Percentiles rank a stretch among this genome's conserved stretches.
Conservation (phyloP, 208 protist species). For the Angomonas deanei region DNA sequence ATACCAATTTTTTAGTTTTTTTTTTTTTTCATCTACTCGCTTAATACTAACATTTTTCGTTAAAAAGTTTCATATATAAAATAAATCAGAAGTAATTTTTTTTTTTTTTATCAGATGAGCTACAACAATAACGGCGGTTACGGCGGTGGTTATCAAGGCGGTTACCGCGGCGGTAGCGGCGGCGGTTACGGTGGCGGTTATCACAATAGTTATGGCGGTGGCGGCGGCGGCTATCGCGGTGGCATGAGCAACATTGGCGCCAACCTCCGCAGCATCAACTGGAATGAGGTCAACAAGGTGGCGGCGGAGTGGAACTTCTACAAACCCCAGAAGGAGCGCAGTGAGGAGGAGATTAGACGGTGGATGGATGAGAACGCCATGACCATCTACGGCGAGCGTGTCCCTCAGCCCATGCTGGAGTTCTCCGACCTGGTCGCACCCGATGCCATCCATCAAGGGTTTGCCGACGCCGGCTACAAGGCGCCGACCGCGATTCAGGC, state of each 20-base stretch:
- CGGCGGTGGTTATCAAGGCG: constrained; percentile 9
- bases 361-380: constrained; percentile 75
- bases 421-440: constrained; percentile 79
- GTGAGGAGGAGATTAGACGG: constrained; percentile 60
- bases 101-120: neutral
- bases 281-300: constrained; percentile 62
- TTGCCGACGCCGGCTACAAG: constrained; percentile 72
- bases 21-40: constrained; percentile 5
- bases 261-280: constrained; percentile 63
- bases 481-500: constrained; percentile 88
- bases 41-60: constrained; percentile 3
- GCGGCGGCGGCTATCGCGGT: constrained; percentile 6
- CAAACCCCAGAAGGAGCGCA: constrained; percentile 69
- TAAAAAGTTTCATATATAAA: constrained; percentile 4
- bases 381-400: constrained; percentile 80
- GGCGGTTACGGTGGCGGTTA: constrained; percentile 12
- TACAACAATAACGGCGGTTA: constrained; percentile 6
- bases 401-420: constrained; percentile 77
- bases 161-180: constrained; percentile 8
- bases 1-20: constrained; percentile 8
- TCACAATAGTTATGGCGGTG: constrained; percentile 1
- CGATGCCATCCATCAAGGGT: constrained; percentile 70
- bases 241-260: constrained; percentile 14
- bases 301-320: constrained; percentile 80
- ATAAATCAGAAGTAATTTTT: neutral